These are phyloP conservation scores for Chrysoporthe puriensis DNA, from an alignment of 2,329 filamentous ascomycete species.

Conservation along the genomic window DNA sequence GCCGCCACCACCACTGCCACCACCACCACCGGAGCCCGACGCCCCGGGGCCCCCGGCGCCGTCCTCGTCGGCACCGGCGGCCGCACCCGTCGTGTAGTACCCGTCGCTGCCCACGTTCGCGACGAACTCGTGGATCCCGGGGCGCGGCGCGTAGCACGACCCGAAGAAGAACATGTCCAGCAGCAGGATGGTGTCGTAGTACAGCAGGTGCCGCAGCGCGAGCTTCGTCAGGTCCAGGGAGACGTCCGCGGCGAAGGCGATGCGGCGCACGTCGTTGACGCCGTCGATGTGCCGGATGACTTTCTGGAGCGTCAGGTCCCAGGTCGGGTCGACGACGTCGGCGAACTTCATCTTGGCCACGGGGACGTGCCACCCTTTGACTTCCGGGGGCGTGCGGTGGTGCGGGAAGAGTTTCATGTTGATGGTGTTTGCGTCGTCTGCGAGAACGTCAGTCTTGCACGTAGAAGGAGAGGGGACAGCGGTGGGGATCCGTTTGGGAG, in stretches of 20 bases:
- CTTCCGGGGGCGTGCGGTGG: conserved; percentile 73
- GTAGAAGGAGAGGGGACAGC: not conserved
- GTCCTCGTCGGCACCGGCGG: conserved; percentile 13
- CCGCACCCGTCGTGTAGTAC: conserved; percentile 24
- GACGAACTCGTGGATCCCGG: conserved; percentile 80
- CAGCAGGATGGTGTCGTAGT: conserved; percentile 88
- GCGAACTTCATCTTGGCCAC: conserved; percentile 70
- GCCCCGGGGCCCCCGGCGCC: conserved; percentile 57
- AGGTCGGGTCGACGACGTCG: conserved; percentile 67
- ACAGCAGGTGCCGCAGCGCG: conserved; percentile 85
- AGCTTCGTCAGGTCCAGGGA: conserved; percentile 85
- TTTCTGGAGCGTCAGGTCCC: conserved; percentile 77
- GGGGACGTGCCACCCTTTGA: conserved; percentile 90
- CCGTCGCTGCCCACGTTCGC: conserved; percentile 53
- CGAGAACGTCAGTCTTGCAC: conserved; percentile 24
- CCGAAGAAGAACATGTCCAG: conserved; percentile 95
- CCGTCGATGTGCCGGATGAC: conserved; percentile 89
- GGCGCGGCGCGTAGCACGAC: conserved; percentile 82
- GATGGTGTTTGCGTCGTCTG: conserved; percentile 90
- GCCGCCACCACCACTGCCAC: not conserved
- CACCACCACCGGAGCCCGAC: conserved; percentile 23
- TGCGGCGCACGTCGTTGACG: conserved; percentile 84
- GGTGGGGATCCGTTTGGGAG: not conserved
- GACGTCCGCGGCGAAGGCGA: conserved; percentile 82
- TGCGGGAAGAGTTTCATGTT: conserved; percentile 95